Base-by-base conservation (phyloP, 192 early-diverging fungal species). In the Glomus cerebriforme region DNA sequence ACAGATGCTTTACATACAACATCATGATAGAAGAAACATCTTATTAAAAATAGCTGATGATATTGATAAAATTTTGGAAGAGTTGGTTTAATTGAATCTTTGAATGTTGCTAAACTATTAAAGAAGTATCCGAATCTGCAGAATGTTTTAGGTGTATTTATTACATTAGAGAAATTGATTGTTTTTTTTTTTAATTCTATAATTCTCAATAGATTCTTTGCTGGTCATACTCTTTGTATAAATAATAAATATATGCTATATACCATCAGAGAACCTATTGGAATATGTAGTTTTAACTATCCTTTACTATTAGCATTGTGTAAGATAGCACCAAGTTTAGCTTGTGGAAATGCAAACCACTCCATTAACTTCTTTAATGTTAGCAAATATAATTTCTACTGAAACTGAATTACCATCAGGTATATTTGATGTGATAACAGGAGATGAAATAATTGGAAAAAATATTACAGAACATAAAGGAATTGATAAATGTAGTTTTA, bases 261-360 rank as follows among this genome's bases (percentile, higher is more conserved):
- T 63, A 89, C 87, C 3, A 82, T 90, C 43, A 81, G 85, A 17
- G 86, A 92, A 80, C 91, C 92, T 4, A 82, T 90, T 35, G 95
- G 95, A 66, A 91, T 95, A 24, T 91, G 88, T 78, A 92, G 94
- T 15, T 94, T 91, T 85, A 94, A 91, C 77, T 90, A 91, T 47
- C 92, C 94, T n/a, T 63, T 93, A 65, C 86, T 90, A 62, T 89
- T 95, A 64, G 81, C 93, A 24, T 92, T 89, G 29, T 92, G 92
- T 91, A 97, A 96, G 81, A 83, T 97, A n/a, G 96, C 91, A n/a
- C 93, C 95, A 13, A 91, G 91, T 64, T 84, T 96, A 68, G 77
- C 77, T 35, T 69, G 65, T 59, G 77, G 74, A 22, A 68, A 68
- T 68, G 89, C 91, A 34, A 85, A n/a, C 92, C 94, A 93, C 90